Percentiles rank a stretch among this genome's conserved stretches.
Conservation (phyloP, 345 rosid species). For the Eucalyptus regnans region DNA sequence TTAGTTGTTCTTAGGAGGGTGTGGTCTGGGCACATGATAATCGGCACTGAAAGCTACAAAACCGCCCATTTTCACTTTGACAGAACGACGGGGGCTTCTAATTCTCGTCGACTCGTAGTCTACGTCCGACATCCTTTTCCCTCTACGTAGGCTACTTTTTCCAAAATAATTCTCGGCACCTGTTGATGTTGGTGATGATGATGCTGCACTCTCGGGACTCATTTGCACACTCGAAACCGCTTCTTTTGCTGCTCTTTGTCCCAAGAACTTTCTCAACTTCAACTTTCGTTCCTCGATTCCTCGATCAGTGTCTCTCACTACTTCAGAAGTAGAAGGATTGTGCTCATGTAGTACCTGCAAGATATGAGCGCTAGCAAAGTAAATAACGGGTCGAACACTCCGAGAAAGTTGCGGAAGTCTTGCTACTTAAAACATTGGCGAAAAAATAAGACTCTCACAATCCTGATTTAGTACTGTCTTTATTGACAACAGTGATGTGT, state of each 20-base stretch:
- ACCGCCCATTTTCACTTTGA: slow-evolving; percentile 6
- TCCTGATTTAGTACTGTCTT: background rate
- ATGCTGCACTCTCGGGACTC: background rate
- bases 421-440: background rate
- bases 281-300: slow-evolving; percentile 2
- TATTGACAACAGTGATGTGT: background rate
- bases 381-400: background rate
- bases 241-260: background rate
- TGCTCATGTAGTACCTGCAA: background rate
- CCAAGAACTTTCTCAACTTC: background rate
- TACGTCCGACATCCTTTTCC: background rate
- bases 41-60: slow-evolving; percentile 42
- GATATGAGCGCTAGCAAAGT: background rate
- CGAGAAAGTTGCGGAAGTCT: background rate
- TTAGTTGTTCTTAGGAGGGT: slow-evolving; percentile 46
- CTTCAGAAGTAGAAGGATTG: background rate
- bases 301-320: background rate
- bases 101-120: slow-evolving; percentile 2
- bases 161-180: background rate
- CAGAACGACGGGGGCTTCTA: background rate
- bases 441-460: background rate
- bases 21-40: slow-evolving; percentile 36
- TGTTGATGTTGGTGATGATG: background rate
- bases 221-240: background rate
- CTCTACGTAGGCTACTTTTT: background rate